Conservation (phyloP, 495 filamentous ascomycete genomes). For the Articulospora tetracladia region DNA sequence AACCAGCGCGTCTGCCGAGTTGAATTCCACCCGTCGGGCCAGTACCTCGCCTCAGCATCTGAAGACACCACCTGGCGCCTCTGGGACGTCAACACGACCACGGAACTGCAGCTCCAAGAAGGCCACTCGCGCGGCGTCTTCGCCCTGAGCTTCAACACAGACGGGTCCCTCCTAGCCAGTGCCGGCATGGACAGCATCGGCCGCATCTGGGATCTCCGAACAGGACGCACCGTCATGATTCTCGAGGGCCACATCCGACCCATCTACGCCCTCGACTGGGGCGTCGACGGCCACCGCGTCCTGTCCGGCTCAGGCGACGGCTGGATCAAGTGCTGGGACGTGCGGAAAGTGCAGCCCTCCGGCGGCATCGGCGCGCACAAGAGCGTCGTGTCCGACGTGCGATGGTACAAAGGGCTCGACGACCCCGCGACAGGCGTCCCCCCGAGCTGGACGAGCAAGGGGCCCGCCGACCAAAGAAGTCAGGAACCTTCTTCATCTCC, state of each 20-base stretch:
- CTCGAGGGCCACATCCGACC: slow-evolving; percentile 91
- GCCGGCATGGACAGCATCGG: slow-evolving; percentile 92
- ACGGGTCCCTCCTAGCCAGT: slow-evolving; percentile 85
- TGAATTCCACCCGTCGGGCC: slow-evolving; percentile 91
- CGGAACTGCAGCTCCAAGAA: slow-evolving; percentile 86
- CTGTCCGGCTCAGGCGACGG: slow-evolving; percentile 90
- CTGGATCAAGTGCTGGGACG: slow-evolving; percentile 97
- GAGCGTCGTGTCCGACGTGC: slow-evolving; percentile 84
- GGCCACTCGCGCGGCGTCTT: slow-evolving; percentile 93
- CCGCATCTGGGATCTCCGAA: slow-evolving; percentile 93
- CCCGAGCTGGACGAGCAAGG: slow-evolving; percentile 60
- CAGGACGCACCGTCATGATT: slow-evolving; percentile 92
- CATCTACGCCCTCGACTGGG: slow-evolving; percentile 91
- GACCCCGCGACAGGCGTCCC: slow-evolving; percentile 49
- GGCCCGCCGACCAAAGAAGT: slow-evolving; percentile 54
- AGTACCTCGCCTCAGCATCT: slow-evolving; percentile 87
- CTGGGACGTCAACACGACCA: slow-evolving; percentile 86
- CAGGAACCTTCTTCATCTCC: slow-evolving; percentile 86
- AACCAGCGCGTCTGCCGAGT: slow-evolving; percentile 82
- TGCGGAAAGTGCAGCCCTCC: slow-evolving; percentile 77
- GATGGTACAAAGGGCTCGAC: slow-evolving; percentile 88
- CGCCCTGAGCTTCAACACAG: slow-evolving; percentile 79
- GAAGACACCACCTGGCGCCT: slow-evolving; percentile 96
- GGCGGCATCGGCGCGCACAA: slow-evolving; percentile 89
- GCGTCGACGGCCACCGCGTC: slow-evolving; percentile 81